Evolutionary conservation across 73 alveolate species (phyloP).

Genomic region (Paramecium octaurelia): DNA sequence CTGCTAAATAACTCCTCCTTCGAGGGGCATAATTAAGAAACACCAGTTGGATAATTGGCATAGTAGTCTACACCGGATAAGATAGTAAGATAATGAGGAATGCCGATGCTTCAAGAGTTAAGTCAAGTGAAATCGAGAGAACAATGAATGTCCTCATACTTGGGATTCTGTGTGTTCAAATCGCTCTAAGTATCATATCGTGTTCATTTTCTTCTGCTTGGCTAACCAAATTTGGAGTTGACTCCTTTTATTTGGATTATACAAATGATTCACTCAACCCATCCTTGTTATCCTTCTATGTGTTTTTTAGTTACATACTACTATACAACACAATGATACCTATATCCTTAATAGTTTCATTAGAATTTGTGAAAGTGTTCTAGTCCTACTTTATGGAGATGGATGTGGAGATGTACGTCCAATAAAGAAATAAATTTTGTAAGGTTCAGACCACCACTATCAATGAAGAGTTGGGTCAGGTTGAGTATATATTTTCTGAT

Average conservation of each 20-base stretch:
- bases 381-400: slow-evolving; percentile 75
- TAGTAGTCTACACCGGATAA: slow-evolving; percentile 87
- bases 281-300: slow-evolving; percentile 18
- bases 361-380: slow-evolving; percentile 75
- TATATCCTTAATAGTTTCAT: slow-evolving; percentile 71
- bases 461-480: slow-evolving; percentile 86
- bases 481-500: slow-evolving; percentile 83
- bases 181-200: background rate
- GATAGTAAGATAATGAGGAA: slow-evolving; percentile 85
- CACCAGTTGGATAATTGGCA: slow-evolving; percentile 93
- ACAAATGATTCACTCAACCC: slow-evolving; percentile 24
- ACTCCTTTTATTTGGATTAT: slow-evolving; percentile 14
- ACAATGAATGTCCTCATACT: slow-evolving; percentile 46
- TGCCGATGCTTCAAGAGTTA: slow-evolving; percentile 67
- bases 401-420: slow-evolving; percentile 66
- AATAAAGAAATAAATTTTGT: slow-evolving; percentile 66
- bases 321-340: slow-evolving; percentile 85
- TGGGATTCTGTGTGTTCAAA: background rate
- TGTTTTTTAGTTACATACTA: slow-evolving; percentile 76
- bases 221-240: background rate
- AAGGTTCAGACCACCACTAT: slow-evolving; percentile 68
- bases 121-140: slow-evolving; percentile 63
- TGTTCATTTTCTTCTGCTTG: background rate
- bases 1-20: slow-evolving; percentile 78
- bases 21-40: slow-evolving; percentile 94